Base-by-base conservation (phyloP, 169 alveolate genomes). In the Plasmodium knowlesi region DNA sequence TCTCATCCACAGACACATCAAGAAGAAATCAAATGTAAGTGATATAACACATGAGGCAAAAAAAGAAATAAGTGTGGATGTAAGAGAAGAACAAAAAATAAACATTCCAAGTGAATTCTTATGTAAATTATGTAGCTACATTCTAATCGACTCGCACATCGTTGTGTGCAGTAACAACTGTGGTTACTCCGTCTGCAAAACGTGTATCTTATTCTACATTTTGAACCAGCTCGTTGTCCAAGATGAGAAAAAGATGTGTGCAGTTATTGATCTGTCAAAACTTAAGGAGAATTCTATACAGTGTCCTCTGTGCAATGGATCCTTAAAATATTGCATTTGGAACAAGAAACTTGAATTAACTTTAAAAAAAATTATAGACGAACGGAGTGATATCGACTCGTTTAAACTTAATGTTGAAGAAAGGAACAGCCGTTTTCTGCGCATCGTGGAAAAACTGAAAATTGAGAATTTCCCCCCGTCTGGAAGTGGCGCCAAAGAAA, bases 141-240 rank as follows among this genome's bases (percentile, higher is more conserved):
- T 82, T 3, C 57, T 91, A 71, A 8, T 74, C 22, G 95, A 91
- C 32, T 81, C 92, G 2, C 61, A 91, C 25, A 91, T 91, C 14
- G 72, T 91, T 67, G 95, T 91, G 25, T 91, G 95, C 54, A 81
- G 41, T 41, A 91, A 91, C 74, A 91, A 91, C 53, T 91, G 95
- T 91, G 95, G 95, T 28, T 91, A 91, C 83, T 91, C 95, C 8
- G 95, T 91, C 22, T 91, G 95, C 39, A 91, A 82, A 41, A 91
- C 67, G 19, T 91, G 95, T 81, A 46, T 91, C 22, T 61, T 91
- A 32, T 91, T 91, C 76, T 91, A 81, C 57, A 82, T 91, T 10
- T 70, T 91, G 4, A 91, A 53, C 74, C 14, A 43, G 2, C 10
- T 81, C 4, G 76, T 91, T 8, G 28, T 22, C 46, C 82, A 81